A percentile compares a stretch with the other conserved stretches of the same genome.
phyloP scores from a whole-genome alignment of 1,284 basidiomycete genomes.

The Tylopilus sp. region DNA sequence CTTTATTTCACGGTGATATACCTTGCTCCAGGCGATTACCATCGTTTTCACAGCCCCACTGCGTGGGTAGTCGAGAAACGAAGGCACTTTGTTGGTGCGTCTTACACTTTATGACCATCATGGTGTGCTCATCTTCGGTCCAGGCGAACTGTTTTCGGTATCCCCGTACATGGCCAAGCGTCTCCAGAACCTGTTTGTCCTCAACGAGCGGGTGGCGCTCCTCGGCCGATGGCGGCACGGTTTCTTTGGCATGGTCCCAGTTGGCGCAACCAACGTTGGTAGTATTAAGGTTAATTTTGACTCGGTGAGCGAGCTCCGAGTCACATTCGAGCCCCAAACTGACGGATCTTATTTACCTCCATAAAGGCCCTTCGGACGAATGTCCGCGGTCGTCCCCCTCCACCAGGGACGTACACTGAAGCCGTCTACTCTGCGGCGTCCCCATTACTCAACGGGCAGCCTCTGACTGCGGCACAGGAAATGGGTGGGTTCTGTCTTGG shows the following conservation, averaged over 20 bases:
- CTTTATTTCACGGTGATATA: slow-evolving; percentile 96
- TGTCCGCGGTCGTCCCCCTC: slow-evolving; percentile 66
- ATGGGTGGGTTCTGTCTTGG: slow-evolving; percentile 98
- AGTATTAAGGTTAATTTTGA: slow-evolving; percentile 98
- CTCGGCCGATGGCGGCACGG: slow-evolving; percentile 94
- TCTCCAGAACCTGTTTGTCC: slow-evolving; percentile 89
- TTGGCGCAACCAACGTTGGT: slow-evolving; percentile 97
- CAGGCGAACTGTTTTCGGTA: slow-evolving; percentile 93
- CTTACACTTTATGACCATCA: neutral
- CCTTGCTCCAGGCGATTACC: slow-evolving; percentile 97
- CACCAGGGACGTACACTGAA: slow-evolving; percentile 88
- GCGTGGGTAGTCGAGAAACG: slow-evolving; percentile 97
- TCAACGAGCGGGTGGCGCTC: slow-evolving; percentile 97
- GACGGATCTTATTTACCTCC: neutral
- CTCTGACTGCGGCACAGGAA: slow-evolving; percentile 84
- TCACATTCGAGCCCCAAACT: neutral
- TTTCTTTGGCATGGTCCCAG: slow-evolving; percentile 97
- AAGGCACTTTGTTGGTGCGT: slow-evolving; percentile 85
- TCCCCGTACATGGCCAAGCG: slow-evolving; percentile 95
- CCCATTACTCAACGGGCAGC: slow-evolving; percentile 82
- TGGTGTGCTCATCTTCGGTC: neutral
- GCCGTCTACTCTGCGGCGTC: slow-evolving; percentile 86
- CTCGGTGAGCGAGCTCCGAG: slow-evolving; percentile 46
- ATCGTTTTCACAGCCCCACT: slow-evolving; percentile 94
- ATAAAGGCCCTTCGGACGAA: slow-evolving; percentile 80